These are phyloP conservation scores for Hypholoma sublateritium DNA, from an alignment of 768 basidiomycete genomes.

Conservation along the genomic window DNA sequence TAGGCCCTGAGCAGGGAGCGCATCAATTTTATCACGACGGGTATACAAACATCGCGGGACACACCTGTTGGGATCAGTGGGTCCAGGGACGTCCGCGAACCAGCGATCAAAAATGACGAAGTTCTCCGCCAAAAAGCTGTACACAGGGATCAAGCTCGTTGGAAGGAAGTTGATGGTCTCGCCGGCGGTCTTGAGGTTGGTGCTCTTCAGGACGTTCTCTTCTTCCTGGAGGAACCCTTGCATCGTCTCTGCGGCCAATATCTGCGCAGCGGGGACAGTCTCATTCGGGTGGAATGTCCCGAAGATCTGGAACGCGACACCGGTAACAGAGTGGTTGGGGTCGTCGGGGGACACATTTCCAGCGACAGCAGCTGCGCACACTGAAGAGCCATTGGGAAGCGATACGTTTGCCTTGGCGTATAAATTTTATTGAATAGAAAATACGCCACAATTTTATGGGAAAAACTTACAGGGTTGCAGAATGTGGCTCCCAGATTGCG, in stretches of 20 bases:
- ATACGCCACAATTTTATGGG: too few species aligned
- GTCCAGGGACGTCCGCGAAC: constrained; percentile 30
- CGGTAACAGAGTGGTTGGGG: constrained; percentile 24
- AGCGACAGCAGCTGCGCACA: constrained; percentile 21
- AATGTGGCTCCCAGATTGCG: constrained; percentile 15
- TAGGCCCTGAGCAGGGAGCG: constrained; percentile 9
- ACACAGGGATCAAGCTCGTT: constrained; percentile 20
- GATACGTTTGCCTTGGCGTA: constrained; percentile 11
- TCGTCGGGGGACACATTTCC: constrained; percentile 22
- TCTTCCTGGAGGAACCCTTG: constrained; percentile 27
- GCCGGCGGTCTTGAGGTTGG: constrained; percentile 17
- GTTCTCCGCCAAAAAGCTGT: constrained; percentile 20
- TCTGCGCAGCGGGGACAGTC: constrained; percentile 12
- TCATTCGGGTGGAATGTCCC: constrained; percentile 22
- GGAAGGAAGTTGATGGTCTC: constrained; percentile 26
- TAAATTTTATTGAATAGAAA: too few species aligned
- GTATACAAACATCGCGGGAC: not conserved
- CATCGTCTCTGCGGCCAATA: constrained; percentile 7
- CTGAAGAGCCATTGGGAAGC: constrained; percentile 12
- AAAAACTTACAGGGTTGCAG: constrained; percentile 20
- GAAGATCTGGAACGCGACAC: constrained; percentile 24
- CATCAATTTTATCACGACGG: not conserved
- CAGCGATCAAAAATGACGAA: constrained; percentile 30
- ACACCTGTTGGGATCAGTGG: constrained; percentile 30
- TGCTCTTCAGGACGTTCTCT: constrained; percentile 15